Evolutionary conservation across 106 monocot species (phyloP).

Genomic region (Amphibolis antarctica): DNA sequence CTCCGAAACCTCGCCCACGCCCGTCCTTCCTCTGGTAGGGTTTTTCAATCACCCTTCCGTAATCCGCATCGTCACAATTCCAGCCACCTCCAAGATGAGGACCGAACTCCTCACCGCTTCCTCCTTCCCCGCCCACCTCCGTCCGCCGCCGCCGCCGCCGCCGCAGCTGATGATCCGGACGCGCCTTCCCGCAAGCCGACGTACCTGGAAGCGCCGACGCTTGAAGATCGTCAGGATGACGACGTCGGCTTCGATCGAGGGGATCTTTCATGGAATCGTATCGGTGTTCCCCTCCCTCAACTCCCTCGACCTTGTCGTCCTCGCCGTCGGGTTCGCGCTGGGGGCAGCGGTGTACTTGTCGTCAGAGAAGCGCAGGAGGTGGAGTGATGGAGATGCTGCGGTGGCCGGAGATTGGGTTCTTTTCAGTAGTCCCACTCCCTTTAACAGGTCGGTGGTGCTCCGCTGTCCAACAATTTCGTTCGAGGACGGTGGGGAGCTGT

Average conservation of each 20-base stretch:
- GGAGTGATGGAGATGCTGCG: background rate
- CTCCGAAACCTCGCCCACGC: too few species aligned
- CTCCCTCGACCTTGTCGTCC: conserved; percentile 29
- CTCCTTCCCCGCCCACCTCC: too few species aligned
- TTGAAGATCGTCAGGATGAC: background rate
- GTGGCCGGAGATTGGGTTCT: conserved; percentile 59
- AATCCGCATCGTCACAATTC: too few species aligned
- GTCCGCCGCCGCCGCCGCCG: too few species aligned
- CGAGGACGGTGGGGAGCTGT: conserved; percentile 33
- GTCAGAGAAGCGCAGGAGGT: background rate
- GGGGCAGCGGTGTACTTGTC: conserved; percentile 24
- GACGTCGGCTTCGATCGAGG: background rate
- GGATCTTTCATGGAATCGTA: conserved; percentile 19
- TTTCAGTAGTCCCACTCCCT: conserved; percentile 70
- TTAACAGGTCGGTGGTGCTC: conserved; percentile 71
- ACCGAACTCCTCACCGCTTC: too few species aligned
- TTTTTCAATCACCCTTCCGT: too few species aligned
- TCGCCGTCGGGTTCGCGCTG: conserved; percentile 34
- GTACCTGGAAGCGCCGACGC: too few species aligned
- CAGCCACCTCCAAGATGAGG: too few species aligned
- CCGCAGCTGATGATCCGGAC: too few species aligned
- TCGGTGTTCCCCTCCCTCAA: conserved; percentile 16
- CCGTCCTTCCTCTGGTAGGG: too few species aligned
- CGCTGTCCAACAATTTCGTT: conserved; percentile 74
- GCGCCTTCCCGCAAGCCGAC: too few species aligned